Conservation (phyloP, 2,329 filamentous ascomycete genomes). For the Raffaelea deltoideospora region DNA sequence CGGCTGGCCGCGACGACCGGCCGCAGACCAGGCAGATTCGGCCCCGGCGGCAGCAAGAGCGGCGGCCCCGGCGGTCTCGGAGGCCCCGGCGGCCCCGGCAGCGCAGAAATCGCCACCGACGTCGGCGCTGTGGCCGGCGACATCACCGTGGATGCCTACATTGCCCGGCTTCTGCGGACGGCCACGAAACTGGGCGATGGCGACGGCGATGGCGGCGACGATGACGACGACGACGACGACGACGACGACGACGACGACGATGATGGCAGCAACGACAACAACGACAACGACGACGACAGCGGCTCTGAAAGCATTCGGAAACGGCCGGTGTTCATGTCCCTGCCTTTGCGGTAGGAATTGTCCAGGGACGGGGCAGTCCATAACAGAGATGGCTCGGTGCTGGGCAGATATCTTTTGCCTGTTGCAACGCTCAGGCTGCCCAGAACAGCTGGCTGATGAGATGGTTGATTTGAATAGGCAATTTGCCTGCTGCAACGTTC, state of each 20-base stretch:
- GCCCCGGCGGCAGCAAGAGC: not conserved
- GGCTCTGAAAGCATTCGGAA: too few species aligned
- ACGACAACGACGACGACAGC: too few species aligned
- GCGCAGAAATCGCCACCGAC: not conserved
- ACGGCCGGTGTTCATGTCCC: constrained; percentile 18
- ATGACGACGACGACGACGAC: constrained; percentile 12
- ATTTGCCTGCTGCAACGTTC: too few species aligned
- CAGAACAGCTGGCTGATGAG: too few species aligned
- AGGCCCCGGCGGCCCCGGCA: too few species aligned
- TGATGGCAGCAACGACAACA: too few species aligned
- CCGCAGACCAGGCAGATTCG: not conserved
- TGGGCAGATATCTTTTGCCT: too few species aligned
- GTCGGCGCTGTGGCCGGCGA: not conserved
- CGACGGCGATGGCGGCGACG: constrained; percentile 4
- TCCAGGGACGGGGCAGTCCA: too few species aligned
- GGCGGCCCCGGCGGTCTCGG: too few species aligned
- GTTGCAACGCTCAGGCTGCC: too few species aligned
- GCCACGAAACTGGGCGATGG: not conserved
- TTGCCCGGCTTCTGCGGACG: not conserved
- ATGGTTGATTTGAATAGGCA: too few species aligned
- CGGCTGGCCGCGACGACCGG: not conserved
- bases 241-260: constrained; percentile 12
- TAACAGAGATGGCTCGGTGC: too few species aligned
- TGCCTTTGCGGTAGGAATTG: constrained; percentile 11
- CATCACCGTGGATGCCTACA: not conserved